These are phyloP conservation scores for Crinitomyces ghanaensis DNA, from an alignment of 805 yeast genomes.

Conservation along the genomic window DNA sequence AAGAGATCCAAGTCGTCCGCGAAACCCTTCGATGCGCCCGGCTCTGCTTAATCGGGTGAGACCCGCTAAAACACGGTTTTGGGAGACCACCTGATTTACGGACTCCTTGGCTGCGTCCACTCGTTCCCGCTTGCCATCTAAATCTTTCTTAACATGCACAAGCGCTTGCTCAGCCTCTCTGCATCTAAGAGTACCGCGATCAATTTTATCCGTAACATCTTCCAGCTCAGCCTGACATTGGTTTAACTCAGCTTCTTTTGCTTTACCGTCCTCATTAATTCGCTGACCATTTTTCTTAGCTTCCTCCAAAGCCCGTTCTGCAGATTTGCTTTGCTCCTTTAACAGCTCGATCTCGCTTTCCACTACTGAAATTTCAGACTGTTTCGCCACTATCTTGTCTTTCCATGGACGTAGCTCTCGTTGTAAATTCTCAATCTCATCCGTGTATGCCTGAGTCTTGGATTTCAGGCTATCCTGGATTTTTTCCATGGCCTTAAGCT, in stretches of 20 bases:
- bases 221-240: constrained; percentile 38
- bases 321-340: constrained; percentile 33
- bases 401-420: constrained; percentile 75
- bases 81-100: constrained; percentile 47
- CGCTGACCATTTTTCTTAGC: constrained; percentile 35
- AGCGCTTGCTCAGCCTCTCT: constrained; percentile 37
- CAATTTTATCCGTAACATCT: constrained; percentile 42
- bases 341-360: constrained; percentile 54
- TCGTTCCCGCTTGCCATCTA: constrained; percentile 46
- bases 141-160: constrained; percentile 41
- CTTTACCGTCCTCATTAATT: constrained; percentile 38
- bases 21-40: constrained; percentile 75
- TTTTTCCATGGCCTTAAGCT: constrained; percentile 45
- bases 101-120: constrained; percentile 57
- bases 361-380: constrained; percentile 53
- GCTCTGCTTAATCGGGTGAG: constrained; percentile 58
- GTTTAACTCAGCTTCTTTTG: constrained; percentile 36
- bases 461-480: constrained; percentile 57
- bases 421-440: constrained; percentile 52
- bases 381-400: constrained; percentile 49
- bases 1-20: constrained; percentile 84
- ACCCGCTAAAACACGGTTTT: constrained; percentile 60
- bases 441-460: constrained; percentile 59
- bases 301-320: constrained; percentile 34
- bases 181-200: constrained; percentile 48